Conservation (phyloP, 225 moss, liverwort and hornwort genomes). For the Marchantia paleacea region DNA sequence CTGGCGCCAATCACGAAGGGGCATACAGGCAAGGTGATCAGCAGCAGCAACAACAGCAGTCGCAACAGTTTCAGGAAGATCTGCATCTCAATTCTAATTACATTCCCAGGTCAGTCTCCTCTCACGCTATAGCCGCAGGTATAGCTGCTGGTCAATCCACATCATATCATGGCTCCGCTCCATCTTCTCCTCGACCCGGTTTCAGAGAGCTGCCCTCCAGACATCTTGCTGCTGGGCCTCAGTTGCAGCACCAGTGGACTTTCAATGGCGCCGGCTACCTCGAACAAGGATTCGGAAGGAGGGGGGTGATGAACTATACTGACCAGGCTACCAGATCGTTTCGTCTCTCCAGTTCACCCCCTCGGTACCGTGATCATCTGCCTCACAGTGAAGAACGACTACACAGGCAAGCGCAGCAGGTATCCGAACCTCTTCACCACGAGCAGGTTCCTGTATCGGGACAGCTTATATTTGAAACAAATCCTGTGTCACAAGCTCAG, state of each 20-base stretch:
- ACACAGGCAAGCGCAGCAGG: constrained; percentile 52
- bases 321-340: constrained; percentile 57
- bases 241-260: constrained; percentile 51
- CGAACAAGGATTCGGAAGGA: constrained; percentile 56
- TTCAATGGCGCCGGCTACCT: constrained; percentile 53
- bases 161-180: constrained; percentile 66
- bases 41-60: constrained; percentile 51
- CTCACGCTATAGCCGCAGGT: constrained; percentile 44
- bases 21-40: constrained; percentile 68
- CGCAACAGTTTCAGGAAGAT: constrained; percentile 52
- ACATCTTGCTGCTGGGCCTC: constrained; percentile 42
- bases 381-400: constrained; percentile 60
- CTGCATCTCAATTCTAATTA: constrained; percentile 36
- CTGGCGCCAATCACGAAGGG: constrained; percentile 44
- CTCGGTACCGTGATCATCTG: constrained; percentile 73
- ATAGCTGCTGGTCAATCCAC: constrained; percentile 42
- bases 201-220: constrained; percentile 56
- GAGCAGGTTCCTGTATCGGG: constrained; percentile 42
- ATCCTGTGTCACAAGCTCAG: constrained; percentile 31
- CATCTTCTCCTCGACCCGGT: constrained; percentile 72
- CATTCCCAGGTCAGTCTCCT: constrained; percentile 58
- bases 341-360: constrained; percentile 72
- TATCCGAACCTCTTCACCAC: constrained; percentile 50
- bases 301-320: constrained; percentile 49
- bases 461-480: constrained; percentile 58